Base-by-base conservation (phyloP, 306 rosid genomes). In the Castanopsis chinensis region DNA sequence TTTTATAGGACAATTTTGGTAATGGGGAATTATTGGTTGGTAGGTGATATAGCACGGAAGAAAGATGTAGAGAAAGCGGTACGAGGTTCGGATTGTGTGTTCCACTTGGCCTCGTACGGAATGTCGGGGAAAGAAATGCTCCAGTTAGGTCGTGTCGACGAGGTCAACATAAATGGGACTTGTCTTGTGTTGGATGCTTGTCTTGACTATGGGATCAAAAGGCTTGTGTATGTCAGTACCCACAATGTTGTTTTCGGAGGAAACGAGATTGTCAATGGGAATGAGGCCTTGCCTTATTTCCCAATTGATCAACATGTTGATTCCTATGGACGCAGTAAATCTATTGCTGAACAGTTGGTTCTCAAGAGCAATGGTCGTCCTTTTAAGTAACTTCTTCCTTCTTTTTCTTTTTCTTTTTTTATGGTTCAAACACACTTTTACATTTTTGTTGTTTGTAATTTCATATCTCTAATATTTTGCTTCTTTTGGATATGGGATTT, bases 91-190 rank as follows among this genome's bases (percentile, higher is more conserved):
- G 86, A 90, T 35, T 94, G 97, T 65, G 99, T 94, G 6, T 94
- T 94, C 89, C 99, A 95, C 72, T 88, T 92, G 2, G 97, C 98
- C 0, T 90, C 98, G 8, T 91, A 83, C 25, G 97, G 99, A 4
- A 88, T 92, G 94, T 95, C 99, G 0, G 99, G 99, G 3, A 95
- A 92, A 68, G 92, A 95, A 87, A 92, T 95, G 97, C 91, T 92
- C 70, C 99, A 92, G 58, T 86, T 91, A 0, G 87, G 94, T 49
- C 94, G 95, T 11, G 86, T 91, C 28, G 99, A 95, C 64, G 76
- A 86, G 74, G 95, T 92, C 28, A 95, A 95, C 80, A 90, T 95
- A 27, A 91, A 83, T 35, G 99, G 99, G 27, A 95, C 99, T 21
- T 91, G 95, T 65, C 90, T 85, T 81, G 79, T 95, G 45, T 54